A percentile compares a stretch with the other conserved stretches of the same genome.
phyloP scores from a whole-genome alignment of 163 green algal species.

The Chlorella variabilis region DNA sequence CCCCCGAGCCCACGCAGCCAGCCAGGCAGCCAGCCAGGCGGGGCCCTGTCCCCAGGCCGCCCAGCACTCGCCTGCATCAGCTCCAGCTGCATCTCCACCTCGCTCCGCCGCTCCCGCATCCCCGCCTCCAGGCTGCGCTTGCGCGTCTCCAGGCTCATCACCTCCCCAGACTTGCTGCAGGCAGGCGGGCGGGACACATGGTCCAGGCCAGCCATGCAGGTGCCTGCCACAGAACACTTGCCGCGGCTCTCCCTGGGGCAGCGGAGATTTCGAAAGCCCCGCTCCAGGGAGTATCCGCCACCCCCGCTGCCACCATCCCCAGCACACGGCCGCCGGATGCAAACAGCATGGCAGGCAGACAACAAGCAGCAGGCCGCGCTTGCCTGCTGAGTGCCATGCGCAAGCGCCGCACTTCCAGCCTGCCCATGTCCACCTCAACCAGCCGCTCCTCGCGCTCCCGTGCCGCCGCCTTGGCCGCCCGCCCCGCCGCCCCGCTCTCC shows the following conservation, averaged over 20 bases:
- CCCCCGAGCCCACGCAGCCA: too few species aligned
- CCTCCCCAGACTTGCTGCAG: constrained; percentile 68
- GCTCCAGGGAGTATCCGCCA: background rate
- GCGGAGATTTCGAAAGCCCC: too few species aligned
- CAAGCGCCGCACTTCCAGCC: constrained; percentile 78
- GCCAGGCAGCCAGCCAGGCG: too few species aligned
- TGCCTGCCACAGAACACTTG: background rate
- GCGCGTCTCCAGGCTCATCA: constrained; percentile 82
- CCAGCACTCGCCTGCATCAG: constrained; percentile 49
- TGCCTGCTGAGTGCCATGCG: constrained; percentile 63
- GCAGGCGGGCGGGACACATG: background rate
- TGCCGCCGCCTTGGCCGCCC: constrained; percentile 32
- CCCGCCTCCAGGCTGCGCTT: constrained; percentile 77
- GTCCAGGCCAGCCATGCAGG: background rate
- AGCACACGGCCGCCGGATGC: too few species aligned
- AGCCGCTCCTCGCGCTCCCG: constrained; percentile 80
- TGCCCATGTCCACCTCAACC: constrained; percentile 85
- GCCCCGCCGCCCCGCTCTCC: background rate
- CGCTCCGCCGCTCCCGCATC: constrained; percentile 76
- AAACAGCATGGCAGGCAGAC: too few species aligned
- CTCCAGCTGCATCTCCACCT: constrained; percentile 75
- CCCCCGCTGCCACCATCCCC: too few species aligned
- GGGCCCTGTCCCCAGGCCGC: too few species aligned
- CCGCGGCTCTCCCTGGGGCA: too few species aligned
- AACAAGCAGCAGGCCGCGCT: too few species aligned